Conservation (phyloP, 1,139 yeast species). For the Candida tropicalis region DNA sequence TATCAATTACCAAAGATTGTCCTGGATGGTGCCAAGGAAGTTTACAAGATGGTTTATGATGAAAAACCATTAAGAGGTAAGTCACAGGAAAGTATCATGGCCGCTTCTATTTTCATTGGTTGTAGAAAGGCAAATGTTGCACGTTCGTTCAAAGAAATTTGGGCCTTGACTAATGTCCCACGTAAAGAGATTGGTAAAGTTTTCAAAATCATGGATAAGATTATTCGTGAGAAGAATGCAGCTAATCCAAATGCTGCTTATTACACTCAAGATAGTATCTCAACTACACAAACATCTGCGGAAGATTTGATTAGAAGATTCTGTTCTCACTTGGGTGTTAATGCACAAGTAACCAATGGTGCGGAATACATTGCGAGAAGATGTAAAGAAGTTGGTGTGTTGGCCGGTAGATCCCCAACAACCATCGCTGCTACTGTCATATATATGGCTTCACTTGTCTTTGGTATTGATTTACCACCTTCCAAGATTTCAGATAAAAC, state of each 20-base stretch:
- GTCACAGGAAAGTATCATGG: slow-evolving; percentile 93
- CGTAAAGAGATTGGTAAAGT: slow-evolving; percentile 92
- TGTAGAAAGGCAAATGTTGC: slow-evolving; percentile 95
- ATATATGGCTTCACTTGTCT: slow-evolving; percentile 85
- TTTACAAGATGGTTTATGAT: slow-evolving; percentile 88
- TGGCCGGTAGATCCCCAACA: slow-evolving; percentile 96
- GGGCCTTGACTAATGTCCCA: slow-evolving; percentile 94
- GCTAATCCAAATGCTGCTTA: slow-evolving; percentile 41
- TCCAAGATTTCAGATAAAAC: slow-evolving; percentile 86
- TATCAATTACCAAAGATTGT: slow-evolving; percentile 92
- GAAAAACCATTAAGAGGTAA: slow-evolving; percentile 87
- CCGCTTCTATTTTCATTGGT: slow-evolving; percentile 93
- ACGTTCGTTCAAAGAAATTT: slow-evolving; percentile 92
- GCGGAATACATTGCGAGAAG: slow-evolving; percentile 91
- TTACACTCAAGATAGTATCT: slow-evolving; percentile 56
- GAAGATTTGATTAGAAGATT: slow-evolving; percentile 94
- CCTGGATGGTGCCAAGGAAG: slow-evolving; percentile 97
- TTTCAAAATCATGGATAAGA: slow-evolving; percentile 76
- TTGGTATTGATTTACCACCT: slow-evolving; percentile 72
- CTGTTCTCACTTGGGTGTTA: slow-evolving; percentile 91
- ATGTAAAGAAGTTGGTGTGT: slow-evolving; percentile 88
- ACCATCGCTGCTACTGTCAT: slow-evolving; percentile 98
- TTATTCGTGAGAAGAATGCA: slow-evolving; percentile 68
- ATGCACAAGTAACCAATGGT: slow-evolving; percentile 84
- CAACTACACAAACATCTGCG: slow-evolving; percentile 88